Evolutionary conservation across 1,139 yeast genomes (phyloP).

Genomic region (Pichia sp.): DNA sequence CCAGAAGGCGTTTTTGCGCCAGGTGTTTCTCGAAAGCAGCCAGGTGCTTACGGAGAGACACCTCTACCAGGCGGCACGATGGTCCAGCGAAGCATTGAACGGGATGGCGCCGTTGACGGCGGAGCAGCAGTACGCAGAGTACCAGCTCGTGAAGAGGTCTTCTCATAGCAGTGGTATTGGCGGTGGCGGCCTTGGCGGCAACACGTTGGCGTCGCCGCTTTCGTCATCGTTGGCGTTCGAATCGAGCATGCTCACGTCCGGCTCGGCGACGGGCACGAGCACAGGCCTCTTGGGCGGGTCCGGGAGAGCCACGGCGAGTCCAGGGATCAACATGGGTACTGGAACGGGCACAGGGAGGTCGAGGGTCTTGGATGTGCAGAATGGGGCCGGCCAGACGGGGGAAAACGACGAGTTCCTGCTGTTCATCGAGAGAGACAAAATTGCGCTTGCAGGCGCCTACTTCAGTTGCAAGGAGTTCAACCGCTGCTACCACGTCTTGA

Average conservation of each 20-base stretch:
- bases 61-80: slow-evolving; percentile 15
- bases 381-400: not conserved
- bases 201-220: slow-evolving; percentile 11
- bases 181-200: not conserved
- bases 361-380: not conserved
- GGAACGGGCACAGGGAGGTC: not conserved
- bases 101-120: slow-evolving; percentile 15
- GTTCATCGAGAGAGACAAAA: slow-evolving; percentile 23
- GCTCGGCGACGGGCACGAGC: not conserved
- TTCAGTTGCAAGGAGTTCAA: slow-evolving; percentile 85
- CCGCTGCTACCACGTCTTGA: slow-evolving; percentile 61
- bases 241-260: slow-evolving; percentile 2
- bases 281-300: not conserved
- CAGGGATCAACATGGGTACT: not conserved
- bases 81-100: slow-evolving; percentile 21
- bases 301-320: not conserved
- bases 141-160: slow-evolving; percentile 9
- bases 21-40: slow-evolving; percentile 14
- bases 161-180: not conserved
- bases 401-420: slow-evolving; percentile 11
- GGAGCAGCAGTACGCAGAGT: slow-evolving; percentile 18
- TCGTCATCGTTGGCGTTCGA: slow-evolving; percentile 12
- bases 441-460: slow-evolving; percentile 64
- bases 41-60: slow-evolving; percentile 13
- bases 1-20: slow-evolving; percentile 9